Evolutionary conservation across 1,284 basidiomycete genomes (phyloP).

Genomic region (Leccinum pachyderme): DNA sequence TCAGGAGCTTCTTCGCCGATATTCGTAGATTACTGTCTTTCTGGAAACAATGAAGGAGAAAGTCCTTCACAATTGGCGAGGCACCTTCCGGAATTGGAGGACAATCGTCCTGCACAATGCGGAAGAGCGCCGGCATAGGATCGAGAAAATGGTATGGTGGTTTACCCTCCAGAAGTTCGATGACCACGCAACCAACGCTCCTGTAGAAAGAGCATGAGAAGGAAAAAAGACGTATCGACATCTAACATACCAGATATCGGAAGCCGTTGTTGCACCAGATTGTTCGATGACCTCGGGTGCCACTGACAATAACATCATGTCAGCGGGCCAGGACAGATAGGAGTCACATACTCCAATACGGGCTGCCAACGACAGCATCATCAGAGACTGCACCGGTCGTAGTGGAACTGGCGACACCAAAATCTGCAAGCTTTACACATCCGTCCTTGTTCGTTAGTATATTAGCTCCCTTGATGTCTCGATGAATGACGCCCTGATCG

Average conservation of each 20-base stretch:
- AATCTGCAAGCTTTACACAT: slow-evolving; percentile 93
- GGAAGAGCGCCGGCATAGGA: slow-evolving; percentile 97
- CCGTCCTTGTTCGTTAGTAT: slow-evolving; percentile 98
- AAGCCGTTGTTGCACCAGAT: slow-evolving; percentile 93
- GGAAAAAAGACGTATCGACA: not conserved
- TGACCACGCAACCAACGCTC: slow-evolving; percentile 95
- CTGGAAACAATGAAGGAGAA: slow-evolving; percentile 96
- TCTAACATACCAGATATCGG: slow-evolving; percentile 83
- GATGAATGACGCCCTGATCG: slow-evolving; percentile 96
- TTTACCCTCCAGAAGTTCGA: slow-evolving; percentile 93
- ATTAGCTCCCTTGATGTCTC: slow-evolving; percentile 99
- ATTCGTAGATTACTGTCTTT: slow-evolving; percentile 95
- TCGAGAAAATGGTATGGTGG: slow-evolving; percentile 95
- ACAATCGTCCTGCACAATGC: slow-evolving; percentile 96
- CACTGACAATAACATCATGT: slow-evolving; percentile 51
- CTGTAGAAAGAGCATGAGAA: slow-evolving; percentile 36
- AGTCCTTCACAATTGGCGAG: slow-evolving; percentile 93
- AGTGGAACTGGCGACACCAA: slow-evolving; percentile 83
- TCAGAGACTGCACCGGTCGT: slow-evolving; percentile 71
- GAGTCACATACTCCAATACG: slow-evolving; percentile 85
- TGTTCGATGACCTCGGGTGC: slow-evolving; percentile 98
- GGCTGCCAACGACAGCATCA: slow-evolving; percentile 92
- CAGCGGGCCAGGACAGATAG: slow-evolving; percentile 17
- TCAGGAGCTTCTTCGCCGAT: slow-evolving; percentile 88
- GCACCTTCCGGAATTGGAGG: slow-evolving; percentile 95